Evolutionary conservation across 2,329 filamentous ascomycete genomes (phyloP).

Genomic region (Monosporascus sp.): DNA sequence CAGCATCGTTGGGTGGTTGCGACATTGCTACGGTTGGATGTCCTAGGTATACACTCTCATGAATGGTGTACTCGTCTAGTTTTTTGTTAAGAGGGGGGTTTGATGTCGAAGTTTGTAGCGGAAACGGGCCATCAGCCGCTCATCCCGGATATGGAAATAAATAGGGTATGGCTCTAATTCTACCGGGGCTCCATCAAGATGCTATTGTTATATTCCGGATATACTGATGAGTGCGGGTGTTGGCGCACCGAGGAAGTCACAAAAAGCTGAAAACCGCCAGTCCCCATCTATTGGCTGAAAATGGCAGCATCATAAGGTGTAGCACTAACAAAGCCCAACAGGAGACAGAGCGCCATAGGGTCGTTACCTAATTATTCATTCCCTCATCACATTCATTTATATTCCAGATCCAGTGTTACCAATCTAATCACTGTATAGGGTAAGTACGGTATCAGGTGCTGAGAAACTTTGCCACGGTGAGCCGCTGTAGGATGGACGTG

Average conservation of each 20-base stretch:
- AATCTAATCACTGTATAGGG: too few relatives aligned
- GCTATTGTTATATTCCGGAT: not conserved
- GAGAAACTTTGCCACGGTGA: too few relatives aligned
- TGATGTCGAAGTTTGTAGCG: not conserved
- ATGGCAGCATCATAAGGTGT: not conserved
- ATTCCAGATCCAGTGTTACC: too few relatives aligned
- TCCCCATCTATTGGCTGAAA: not conserved
- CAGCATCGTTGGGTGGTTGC: conserved; percentile 10
- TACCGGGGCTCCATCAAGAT: not conserved
- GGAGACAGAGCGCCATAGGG: too few relatives aligned
- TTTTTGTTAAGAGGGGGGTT: not conserved
- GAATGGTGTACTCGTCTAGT: too few relatives aligned
- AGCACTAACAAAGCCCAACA: not conserved
- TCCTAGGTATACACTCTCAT: too few relatives aligned
- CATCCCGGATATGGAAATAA: not conserved
- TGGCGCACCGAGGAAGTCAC: not conserved
- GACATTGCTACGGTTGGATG: conserved; percentile 14
- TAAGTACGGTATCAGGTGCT: too few relatives aligned
- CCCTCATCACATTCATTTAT: too few relatives aligned
- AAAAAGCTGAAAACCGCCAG: not conserved
- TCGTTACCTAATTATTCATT: too few relatives aligned
- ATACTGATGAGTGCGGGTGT: not conserved
- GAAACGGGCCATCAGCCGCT: not conserved
- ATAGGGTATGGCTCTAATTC: not conserved
- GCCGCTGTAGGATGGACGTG: too few relatives aligned